Conservation (phyloP, 192 early-diverging fungal genomes). For the Umbelopsis ramanniana region DNA sequence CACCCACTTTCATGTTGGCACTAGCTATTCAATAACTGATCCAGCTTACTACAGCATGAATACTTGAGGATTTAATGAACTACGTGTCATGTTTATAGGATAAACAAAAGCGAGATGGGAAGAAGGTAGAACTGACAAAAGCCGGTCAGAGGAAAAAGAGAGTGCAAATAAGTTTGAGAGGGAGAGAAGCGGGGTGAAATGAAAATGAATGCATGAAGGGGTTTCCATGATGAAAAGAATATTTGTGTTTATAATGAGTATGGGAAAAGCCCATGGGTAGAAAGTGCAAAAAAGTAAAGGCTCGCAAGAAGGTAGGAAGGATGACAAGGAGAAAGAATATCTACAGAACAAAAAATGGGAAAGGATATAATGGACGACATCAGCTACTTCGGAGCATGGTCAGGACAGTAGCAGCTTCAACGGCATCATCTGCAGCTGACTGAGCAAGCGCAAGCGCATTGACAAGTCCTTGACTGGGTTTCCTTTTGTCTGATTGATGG, state of each 20-base stretch:
- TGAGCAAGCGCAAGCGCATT: constrained; percentile 26
- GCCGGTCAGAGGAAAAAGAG: too few species aligned
- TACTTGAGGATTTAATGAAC: not conserved
- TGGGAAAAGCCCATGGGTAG: not conserved
- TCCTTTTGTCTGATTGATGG: constrained; percentile 2
- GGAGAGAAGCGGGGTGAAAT: not conserved
- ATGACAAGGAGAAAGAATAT: not conserved
- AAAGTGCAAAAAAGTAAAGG: not conserved
- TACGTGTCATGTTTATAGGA: too few species aligned
- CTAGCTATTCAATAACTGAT: too few species aligned
- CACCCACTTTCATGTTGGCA: too few species aligned
- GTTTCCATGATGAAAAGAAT: not conserved
- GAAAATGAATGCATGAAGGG: not conserved
- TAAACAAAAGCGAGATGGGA: not conserved
- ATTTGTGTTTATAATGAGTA: not conserved
- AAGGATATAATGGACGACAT: not conserved
- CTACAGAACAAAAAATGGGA: not conserved
- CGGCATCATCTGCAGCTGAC: constrained; percentile 35
- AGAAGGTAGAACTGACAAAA: not conserved
- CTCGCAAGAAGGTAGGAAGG: not conserved
- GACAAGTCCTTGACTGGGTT: not conserved
- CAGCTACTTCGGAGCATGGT: constrained; percentile 34
- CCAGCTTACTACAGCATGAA: not conserved
- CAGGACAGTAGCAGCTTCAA: constrained; percentile 41
- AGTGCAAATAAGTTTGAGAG: not conserved